phyloP scores from a whole-genome alignment of 805 yeast species.

The Sugiyamaella mastotermitis region DNA sequence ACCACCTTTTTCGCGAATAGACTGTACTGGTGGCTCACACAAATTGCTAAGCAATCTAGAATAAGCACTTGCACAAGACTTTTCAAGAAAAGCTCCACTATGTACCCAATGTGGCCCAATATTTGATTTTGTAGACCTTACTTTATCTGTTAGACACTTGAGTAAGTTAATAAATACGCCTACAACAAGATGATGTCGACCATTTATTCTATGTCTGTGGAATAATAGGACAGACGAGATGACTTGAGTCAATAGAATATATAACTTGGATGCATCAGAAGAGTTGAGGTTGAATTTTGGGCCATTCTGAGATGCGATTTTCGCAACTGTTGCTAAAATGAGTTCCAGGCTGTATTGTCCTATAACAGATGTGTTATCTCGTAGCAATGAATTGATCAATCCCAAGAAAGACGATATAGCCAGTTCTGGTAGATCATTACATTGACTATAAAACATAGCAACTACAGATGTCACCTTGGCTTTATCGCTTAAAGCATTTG shows the following conservation, averaged over 20 bases:
- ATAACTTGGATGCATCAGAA: constrained; percentile 28
- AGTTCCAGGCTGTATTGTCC: constrained; percentile 63
- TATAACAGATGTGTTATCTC: constrained; percentile 51
- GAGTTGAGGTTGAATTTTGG: constrained; percentile 21
- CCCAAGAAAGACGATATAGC: not conserved
- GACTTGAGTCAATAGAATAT: constrained; percentile 38
- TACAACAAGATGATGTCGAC: constrained; percentile 66
- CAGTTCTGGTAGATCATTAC: no score
- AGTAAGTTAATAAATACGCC: constrained; percentile 46
- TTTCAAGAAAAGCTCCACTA: constrained; percentile 4
- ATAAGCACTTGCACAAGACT: constrained; percentile 41
- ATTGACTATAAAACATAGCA: no score
- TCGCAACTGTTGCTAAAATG: constrained; percentile 37
- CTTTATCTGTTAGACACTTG: constrained; percentile 35
- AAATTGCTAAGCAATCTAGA: constrained; percentile 58
- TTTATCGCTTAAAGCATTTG: not conserved
- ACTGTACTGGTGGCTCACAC: constrained; percentile 60
- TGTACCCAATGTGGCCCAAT: constrained; percentile 9
- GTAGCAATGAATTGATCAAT: constrained; percentile 28
- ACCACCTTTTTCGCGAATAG: constrained; percentile 25
- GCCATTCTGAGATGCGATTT: constrained; percentile 20
- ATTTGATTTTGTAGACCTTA: constrained; percentile 11
- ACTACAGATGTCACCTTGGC: no score
- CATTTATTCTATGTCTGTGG: constrained; percentile 64
- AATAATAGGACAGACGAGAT: constrained; percentile 56